Conservation (phyloP, 2,329 filamentous ascomycete genomes). For the Neurospora sp. region DNA sequence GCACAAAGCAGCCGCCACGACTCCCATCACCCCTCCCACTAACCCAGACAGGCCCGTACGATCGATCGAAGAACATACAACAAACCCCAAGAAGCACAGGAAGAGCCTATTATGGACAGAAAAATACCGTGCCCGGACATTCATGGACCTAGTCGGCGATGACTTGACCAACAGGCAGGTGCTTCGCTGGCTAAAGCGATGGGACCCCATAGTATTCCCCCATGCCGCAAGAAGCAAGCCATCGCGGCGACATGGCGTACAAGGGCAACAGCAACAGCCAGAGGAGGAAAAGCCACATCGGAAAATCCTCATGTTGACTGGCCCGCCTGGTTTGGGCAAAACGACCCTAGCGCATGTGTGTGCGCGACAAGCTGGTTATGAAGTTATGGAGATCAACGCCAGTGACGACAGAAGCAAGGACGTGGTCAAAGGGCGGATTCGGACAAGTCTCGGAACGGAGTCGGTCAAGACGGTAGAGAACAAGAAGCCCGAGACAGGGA, state of each 20-base stretch:
- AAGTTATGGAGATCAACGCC: conserved; percentile 94
- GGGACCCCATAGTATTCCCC: conserved; percentile 90
- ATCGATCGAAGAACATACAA: conserved; percentile 31
- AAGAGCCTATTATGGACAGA: conserved; percentile 79
- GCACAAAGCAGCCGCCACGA: conserved; percentile 20
- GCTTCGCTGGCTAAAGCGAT: conserved; percentile 84
- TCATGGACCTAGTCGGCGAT: conserved; percentile 89
- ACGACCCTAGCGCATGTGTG: conserved; percentile 95
- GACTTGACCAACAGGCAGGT: conserved; percentile 88
- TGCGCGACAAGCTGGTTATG: conserved; percentile 88
- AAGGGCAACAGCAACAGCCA: conserved; percentile 33
- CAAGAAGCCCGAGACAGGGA: conserved; percentile 39
- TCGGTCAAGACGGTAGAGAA: conserved; percentile 73
- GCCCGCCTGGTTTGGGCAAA: conserved; percentile 88
- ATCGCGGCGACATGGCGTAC: conserved; percentile 28
- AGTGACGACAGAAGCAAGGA: conserved; percentile 87
- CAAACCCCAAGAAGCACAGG: conserved; percentile 30
- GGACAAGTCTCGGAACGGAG: conserved; percentile 87
- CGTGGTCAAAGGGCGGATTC: conserved; percentile 84
- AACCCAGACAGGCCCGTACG: conserved; percentile 27
- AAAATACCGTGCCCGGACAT: conserved; percentile 87
- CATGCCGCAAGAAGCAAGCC: conserved; percentile 54
- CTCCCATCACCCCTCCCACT: conserved; percentile 13
- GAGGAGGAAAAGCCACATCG: conserved; percentile 69
- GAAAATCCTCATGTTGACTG: conserved; percentile 84